phyloP scores from a whole-genome alignment of 345 rosid species.

The Excoecaria agallocha region DNA sequence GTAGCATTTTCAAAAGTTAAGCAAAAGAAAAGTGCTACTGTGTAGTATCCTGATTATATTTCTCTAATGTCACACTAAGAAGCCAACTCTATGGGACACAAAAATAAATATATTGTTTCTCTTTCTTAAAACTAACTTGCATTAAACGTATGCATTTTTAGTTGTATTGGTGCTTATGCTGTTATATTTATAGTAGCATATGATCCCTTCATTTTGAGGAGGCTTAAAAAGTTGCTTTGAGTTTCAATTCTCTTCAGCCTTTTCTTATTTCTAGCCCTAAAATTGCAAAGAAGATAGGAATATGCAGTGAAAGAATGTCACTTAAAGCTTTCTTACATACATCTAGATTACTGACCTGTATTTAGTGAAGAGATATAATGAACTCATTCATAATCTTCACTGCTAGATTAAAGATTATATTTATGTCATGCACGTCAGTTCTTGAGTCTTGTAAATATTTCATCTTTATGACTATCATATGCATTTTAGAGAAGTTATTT shows the following conservation, averaged over 20 bases:
- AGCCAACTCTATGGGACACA: background rate
- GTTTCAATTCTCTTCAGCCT: background rate
- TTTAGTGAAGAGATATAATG: background rate
- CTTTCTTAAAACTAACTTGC: background rate
- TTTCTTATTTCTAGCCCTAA: background rate
- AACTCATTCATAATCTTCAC: background rate
- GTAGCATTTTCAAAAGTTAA: background rate
- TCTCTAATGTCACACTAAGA: background rate
- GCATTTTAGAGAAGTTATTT: background rate
- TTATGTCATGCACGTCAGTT: background rate
- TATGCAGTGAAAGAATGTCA: background rate
- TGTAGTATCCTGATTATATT: background rate
- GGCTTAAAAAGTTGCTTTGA: conserved; percentile 1
- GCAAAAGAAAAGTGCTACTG: conserved; percentile 2
- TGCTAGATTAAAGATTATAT: background rate
- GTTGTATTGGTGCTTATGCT: background rate
- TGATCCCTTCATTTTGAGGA: background rate
- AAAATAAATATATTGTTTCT: background rate
- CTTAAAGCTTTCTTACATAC: background rate
- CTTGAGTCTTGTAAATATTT: background rate
- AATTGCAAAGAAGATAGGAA: background rate
- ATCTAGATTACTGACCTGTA: background rate
- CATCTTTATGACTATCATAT: background rate
- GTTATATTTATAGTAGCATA: background rate
- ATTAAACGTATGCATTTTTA: background rate